Conservation (phyloP, 371 early-diverging fungal species). For the Rhizomucor pusillus region DNA sequence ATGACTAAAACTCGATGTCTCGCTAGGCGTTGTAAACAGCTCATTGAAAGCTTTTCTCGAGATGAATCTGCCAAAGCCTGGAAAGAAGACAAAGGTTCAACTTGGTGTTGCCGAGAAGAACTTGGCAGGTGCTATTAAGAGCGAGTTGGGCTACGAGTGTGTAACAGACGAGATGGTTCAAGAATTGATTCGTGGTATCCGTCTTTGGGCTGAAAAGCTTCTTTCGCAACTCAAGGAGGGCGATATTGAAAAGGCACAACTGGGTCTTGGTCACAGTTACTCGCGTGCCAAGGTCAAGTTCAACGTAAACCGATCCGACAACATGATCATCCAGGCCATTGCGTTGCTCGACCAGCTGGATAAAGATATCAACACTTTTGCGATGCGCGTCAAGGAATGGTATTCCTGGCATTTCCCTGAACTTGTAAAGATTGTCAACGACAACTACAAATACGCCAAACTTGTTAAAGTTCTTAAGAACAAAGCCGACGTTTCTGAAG, state of each 20-base stretch:
- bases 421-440: constrained; percentile 91
- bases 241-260: constrained; percentile 90
- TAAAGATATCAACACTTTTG: constrained; percentile 93
- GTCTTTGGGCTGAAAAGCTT: constrained; percentile 88
- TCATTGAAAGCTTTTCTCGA: constrained; percentile 91
- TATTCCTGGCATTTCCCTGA: constrained; percentile 99
- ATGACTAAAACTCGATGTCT: background rate
- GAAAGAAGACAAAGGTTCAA: constrained; percentile 67
- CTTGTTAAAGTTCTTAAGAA: constrained; percentile 87
- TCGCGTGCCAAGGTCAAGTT: constrained; percentile 98
- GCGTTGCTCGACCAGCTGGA: constrained; percentile 89
- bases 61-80: constrained; percentile 84
- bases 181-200: constrained; percentile 92
- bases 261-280: constrained; percentile 97
- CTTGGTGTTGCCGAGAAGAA: constrained; percentile 95
- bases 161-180: constrained; percentile 76
- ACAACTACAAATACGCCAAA: constrained; percentile 89
- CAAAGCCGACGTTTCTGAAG: constrained; percentile 84
- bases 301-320: constrained; percentile 93
- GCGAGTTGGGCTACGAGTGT: constrained; percentile 75
- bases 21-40: constrained; percentile 72
- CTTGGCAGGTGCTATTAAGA: constrained; percentile 88
- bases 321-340: constrained; percentile 94
- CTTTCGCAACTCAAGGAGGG: constrained; percentile 86
- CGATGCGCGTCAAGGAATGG: constrained; percentile 94